Base-by-base conservation (phyloP, 345 rosid species). In the Salix koriyanagi region DNA sequence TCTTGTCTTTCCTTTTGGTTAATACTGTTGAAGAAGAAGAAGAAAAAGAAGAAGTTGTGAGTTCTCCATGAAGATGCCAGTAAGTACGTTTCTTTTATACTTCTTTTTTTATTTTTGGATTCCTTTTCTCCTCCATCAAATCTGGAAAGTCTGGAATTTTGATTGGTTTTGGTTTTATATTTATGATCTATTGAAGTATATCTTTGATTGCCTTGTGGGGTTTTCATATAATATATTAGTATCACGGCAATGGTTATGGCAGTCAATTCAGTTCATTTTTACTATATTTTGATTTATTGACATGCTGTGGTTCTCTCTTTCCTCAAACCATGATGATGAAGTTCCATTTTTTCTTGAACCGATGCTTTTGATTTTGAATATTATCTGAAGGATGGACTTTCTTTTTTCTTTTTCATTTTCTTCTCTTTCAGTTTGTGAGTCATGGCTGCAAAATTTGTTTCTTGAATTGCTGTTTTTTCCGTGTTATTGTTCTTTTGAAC, bases 41-140 rank as follows among this genome's bases (percentile, higher is more conserved):
- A 25, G 60, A 54, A 54, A 25, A 54, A 54, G 58, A 80, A 71
- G 82, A 80, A 85, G 84, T 83, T 73, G 78, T 83, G 84, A 87
- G 62, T 62, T 44, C 87, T 78, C 41, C 85, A 90, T 83, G 97
- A 91, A 90, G 97, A 90, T 92, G 97, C 99, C 93, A 91, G 99
- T 95, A 95, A 95, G 99, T 95, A 95, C 93, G 99, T 92, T 56
- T 25, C 14, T 71, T 44, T 58, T 67, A 30, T 39, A 25, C 21
- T 67, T 81, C 76, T 79, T 79, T 85, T 79, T 66, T 34, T 34
- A 4, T 34, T 34, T 34, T 34, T 34, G 36, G 36, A 52, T 54
- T 73, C n/a, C 21, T 50, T 5, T 77, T 2, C 14, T 46, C 52
- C 41, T 30, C 50, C 70, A 37, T 73, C 69, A 81, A 85, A 80